Evolutionary conservation across 1,139 yeast genomes (phyloP).

Genomic region (Meyerozyma carpophila): DNA sequence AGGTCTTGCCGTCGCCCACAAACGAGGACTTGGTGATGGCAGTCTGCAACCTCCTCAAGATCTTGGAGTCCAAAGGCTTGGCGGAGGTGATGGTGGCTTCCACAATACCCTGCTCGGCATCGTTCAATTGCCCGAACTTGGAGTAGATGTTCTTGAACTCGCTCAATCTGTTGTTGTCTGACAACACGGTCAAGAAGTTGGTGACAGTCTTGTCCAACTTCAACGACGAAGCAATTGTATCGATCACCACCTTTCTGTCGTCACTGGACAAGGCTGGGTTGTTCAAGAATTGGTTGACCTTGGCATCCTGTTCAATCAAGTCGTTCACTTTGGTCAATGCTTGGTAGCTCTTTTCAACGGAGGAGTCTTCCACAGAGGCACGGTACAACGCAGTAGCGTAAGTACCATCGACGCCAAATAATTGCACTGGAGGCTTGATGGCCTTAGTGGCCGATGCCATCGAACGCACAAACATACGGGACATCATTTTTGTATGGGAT

Average conservation of each 20-base stretch:
- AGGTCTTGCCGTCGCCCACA: conserved; percentile 82
- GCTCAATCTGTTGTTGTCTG: conserved; percentile 90
- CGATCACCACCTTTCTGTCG: conserved; percentile 71
- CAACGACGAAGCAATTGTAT: conserved; percentile 49
- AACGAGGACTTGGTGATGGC: conserved; percentile 74
- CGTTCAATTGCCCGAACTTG: conserved; percentile 74
- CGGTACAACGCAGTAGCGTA: conserved; percentile 93
- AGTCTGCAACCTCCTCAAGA: conserved; percentile 71
- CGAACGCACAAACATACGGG: conserved; percentile 67
- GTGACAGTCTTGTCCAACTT: conserved; percentile 69
- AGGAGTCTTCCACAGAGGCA: conserved; percentile 82
- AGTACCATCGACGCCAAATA: conserved; percentile 94
- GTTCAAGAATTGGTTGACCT: conserved; percentile 54
- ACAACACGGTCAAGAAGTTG: conserved; percentile 79
- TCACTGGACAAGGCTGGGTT: conserved; percentile 81
- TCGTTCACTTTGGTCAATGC: conserved; percentile 58
- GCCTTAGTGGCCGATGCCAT: conserved; percentile 61
- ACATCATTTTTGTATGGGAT: conserved; percentile 34
- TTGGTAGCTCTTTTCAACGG: conserved; percentile 66
- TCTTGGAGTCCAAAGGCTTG: conserved; percentile 76
- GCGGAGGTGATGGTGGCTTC: conserved; percentile 94
- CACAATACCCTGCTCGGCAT: conserved; percentile 86
- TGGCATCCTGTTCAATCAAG: conserved; percentile 57
- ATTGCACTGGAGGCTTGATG: conserved; percentile 85
- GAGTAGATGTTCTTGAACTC: conserved; percentile 60